A percentile compares a stretch with the other conserved stretches of the same genome.
Evolutionary conservation across 306 rosid species (phyloP).

Genomic region (Crotalaria pallida): DNA sequence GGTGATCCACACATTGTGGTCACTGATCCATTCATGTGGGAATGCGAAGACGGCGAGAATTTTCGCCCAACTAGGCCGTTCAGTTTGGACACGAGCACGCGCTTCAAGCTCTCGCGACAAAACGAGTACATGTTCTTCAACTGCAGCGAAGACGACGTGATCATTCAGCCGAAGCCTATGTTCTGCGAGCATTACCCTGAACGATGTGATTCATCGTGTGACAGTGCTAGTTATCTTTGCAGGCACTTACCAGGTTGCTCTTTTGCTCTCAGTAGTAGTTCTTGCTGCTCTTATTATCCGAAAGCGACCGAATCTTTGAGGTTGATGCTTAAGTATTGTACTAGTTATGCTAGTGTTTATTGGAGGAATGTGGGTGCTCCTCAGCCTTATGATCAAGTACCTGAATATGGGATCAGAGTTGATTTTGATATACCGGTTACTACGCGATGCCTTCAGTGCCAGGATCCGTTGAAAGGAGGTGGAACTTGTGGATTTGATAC

Average conservation of each 20-base stretch:
- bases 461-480: constrained; percentile 70
- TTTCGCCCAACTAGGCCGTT: constrained; percentile 76
- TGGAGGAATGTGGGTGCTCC: constrained; percentile 80
- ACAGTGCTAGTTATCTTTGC: constrained; percentile 81
- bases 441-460: constrained; percentile 72
- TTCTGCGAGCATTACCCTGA: constrained; percentile 82
- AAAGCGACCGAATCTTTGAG: constrained; percentile 73
- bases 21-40: constrained; percentile 89
- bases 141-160: constrained; percentile 62
- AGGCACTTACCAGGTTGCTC: constrained; percentile 76
- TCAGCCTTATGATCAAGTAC: constrained; percentile 74
- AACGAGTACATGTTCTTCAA: constrained; percentile 91
- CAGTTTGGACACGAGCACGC: constrained; percentile 69
- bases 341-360: constrained; percentile 73
- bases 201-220: constrained; percentile 82
- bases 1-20: constrained; percentile 70
- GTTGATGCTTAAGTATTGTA: constrained; percentile 74
- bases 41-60: constrained; percentile 52
- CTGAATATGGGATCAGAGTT: constrained; percentile 78
- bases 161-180: constrained; percentile 70
- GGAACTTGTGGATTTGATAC: constrained; percentile 85
- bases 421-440: constrained; percentile 84
- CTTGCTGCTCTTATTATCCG: constrained; percentile 87
- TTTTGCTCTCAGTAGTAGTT: constrained; percentile 35
- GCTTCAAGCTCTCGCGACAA: constrained; percentile 58